Base-by-base conservation (phyloP, 306 rosid species). In the Styphnolobium japonicum region DNA sequence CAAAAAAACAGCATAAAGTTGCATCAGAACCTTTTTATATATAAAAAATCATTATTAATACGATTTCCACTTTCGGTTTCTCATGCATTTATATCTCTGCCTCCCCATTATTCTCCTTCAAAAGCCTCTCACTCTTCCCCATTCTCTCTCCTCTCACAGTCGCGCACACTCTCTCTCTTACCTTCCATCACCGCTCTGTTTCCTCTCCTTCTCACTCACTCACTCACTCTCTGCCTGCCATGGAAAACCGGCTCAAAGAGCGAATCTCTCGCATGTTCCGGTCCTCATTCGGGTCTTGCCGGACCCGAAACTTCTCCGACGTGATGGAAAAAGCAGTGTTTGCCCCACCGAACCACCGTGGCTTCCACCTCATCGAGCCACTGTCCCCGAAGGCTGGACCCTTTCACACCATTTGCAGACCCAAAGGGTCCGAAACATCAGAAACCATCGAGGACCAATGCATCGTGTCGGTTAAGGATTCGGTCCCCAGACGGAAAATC, bases 261-360 rank as follows among this genome's bases (percentile, higher is more conserved):
- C 85, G 90, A 75, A 87, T 96, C 84, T 88, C 97, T 69, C 92
- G 95, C 87, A 90, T 96, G 86, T 89, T 93, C 78, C 93, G 92
- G 0, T 80, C 96, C 81, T 90, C 99, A 7, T 87, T 93, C 73
- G 92, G 89, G 25, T 90, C 97, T 6, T 96, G 99, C 72, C 77
- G 96, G 6, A 77, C 96, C 78, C 83, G 91, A 19, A 85, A 89
- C 86, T 14, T 89, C 29, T 71, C 91, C 0, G 96, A 96, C 55
- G 90, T 90, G 0, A 80, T 89, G 75, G 91, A 93, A 48, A 92
- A 85, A 40, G 77, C 96, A 1, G 88, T 88, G 4, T 83, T 91
- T 33, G 12, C 86, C 6, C 90, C 92, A 0, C 80, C 82, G 1
- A 51, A 53, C 74, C 68, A 19, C 42, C 18, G 23, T 0, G 58